Percentiles rank a stretch among this genome's conserved stretches.
Conservation (phyloP, 768 basidiomycete species). For the Podaxis sp. region DNA sequence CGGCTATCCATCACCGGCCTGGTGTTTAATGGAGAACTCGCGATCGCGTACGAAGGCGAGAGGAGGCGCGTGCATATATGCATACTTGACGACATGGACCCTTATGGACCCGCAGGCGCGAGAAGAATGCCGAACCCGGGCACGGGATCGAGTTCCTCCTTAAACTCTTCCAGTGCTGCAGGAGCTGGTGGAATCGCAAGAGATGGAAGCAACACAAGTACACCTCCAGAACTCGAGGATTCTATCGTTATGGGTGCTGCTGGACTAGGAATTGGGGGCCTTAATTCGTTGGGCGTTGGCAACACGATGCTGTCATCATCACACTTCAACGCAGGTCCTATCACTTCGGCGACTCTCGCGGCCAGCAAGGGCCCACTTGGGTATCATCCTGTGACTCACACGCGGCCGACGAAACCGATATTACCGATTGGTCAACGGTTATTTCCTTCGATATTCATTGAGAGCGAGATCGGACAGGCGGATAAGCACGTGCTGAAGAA, state of each 20-base stretch:
- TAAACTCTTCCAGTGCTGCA: constrained; percentile 14
- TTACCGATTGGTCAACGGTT: constrained; percentile 79
- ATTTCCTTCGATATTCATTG: constrained; percentile 84
- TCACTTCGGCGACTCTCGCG: constrained; percentile 14
- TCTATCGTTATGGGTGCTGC: constrained; percentile 14
- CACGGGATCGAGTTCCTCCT: neutral
- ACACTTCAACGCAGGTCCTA: neutral
- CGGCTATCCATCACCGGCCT: constrained; percentile 89
- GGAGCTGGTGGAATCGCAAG: neutral
- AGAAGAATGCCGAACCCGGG: constrained; percentile 27
- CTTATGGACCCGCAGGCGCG: constrained; percentile 68
- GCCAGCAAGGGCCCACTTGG: constrained; percentile 17
- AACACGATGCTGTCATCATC: neutral
- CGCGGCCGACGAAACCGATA: constrained; percentile 49
- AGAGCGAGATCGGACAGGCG: constrained; percentile 93
- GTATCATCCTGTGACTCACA: neutral
- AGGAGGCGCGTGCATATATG: constrained; percentile 81
- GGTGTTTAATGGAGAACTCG: constrained; percentile 81
- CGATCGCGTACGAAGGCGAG: constrained; percentile 87
- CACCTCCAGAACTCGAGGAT: constrained; percentile 63
- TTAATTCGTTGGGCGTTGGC: neutral
- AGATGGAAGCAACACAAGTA: constrained; percentile 14
- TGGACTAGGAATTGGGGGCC: neutral
- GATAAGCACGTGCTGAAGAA: constrained; percentile 97
- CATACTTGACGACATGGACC: constrained; percentile 83